Evolutionary conservation across 495 filamentous ascomycete species (phyloP).

Genomic region (Podospora comata): DNA sequence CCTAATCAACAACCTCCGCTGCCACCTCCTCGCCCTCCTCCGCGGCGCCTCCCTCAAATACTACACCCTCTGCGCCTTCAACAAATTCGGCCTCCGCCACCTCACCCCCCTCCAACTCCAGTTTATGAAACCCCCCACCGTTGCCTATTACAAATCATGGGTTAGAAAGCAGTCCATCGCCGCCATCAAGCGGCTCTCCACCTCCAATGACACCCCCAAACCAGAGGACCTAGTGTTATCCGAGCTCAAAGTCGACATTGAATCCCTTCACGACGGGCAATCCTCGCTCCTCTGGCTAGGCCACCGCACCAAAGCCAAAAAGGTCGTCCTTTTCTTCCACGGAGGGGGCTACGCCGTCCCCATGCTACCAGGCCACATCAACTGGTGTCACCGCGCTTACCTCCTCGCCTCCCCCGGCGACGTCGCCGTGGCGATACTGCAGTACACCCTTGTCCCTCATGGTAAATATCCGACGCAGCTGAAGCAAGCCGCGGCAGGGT

Average conservation of each 20-base stretch:
- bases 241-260: slow-evolving; percentile 15
- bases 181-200: slow-evolving; percentile 9
- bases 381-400: slow-evolving; percentile 30
- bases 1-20: slow-evolving; percentile 24
- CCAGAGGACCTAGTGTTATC: background rate
- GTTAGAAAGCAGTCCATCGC: slow-evolving; percentile 8
- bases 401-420: slow-evolving; percentile 24
- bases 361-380: slow-evolving; percentile 24
- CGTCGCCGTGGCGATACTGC: slow-evolving; percentile 34
- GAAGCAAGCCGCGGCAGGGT: slow-evolving; percentile 28
- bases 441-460: slow-evolving; percentile 33
- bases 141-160: slow-evolving; percentile 19
- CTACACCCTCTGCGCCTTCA: slow-evolving; percentile 21
- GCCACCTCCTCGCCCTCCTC: slow-evolving; percentile 15
- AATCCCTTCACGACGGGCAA: slow-evolving; percentile 20
- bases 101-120: slow-evolving; percentile 23
- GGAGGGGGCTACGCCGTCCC: slow-evolving; percentile 35
- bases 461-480: slow-evolving; percentile 31
- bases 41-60: slow-evolving; percentile 22
- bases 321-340: slow-evolving; percentile 37
- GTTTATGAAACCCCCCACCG: slow-evolving; percentile 15
- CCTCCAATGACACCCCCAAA: background rate
- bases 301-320: slow-evolving; percentile 28
- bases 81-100: slow-evolving; percentile 20
- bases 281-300: slow-evolving; percentile 35